These are phyloP conservation scores for Saccharomycopsis fibuligera DNA, from an alignment of 805 yeast species.

Conservation along the genomic window DNA sequence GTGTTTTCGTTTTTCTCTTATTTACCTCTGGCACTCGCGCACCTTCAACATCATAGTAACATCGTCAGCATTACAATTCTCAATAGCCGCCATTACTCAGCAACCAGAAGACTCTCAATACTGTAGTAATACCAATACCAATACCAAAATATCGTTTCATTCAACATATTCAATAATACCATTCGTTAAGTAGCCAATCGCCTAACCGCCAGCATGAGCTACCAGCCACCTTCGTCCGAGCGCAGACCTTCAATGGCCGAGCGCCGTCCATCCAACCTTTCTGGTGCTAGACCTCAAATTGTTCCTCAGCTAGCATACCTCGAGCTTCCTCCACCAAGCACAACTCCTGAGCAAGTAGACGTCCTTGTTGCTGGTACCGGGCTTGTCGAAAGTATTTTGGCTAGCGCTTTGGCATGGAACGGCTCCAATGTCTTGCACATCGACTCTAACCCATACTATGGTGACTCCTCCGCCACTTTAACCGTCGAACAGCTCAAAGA, in stretches of 20 bases:
- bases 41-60: no score
- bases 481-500: conserved; percentile 78
- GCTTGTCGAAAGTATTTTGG: conserved; percentile 75
- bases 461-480: conserved; percentile 80
- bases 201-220: no score
- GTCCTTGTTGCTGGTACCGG: conserved; percentile 93
- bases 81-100: no score
- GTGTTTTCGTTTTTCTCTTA: no score
- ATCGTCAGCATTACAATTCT: no score
- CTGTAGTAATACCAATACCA: no score
- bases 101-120: no score
- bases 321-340: conserved; percentile 61
- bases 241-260: conserved; percentile 64
- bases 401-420: conserved; percentile 96
- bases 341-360: conserved; percentile 69
- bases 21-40: no score
- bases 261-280: conserved; percentile 46
- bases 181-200: no score
- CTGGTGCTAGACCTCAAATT: conserved; percentile 25
- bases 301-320: conserved; percentile 73
- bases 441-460: conserved; percentile 79
- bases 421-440: conserved; percentile 93
- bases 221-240: conserved; percentile 23
- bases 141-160: no score
- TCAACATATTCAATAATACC: no score